Evolutionary conservation across 345 rosid genomes (phyloP).

Genomic region (Aurinia saxatilis): DNA sequence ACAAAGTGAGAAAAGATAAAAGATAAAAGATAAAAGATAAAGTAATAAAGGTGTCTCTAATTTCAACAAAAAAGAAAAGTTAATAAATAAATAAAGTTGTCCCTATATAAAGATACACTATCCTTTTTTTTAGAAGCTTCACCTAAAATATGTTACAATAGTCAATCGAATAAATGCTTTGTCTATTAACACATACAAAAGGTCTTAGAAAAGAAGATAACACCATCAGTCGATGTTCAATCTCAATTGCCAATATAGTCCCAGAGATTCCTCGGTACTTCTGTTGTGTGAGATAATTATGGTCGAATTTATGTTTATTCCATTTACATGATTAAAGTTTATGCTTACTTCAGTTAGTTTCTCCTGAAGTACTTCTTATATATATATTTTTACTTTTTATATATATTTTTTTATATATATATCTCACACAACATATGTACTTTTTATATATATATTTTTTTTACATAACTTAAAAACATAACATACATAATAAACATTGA

Average conservation of each 20-base stretch:
- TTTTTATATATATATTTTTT: no score
- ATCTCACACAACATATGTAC: no score
- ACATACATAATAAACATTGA: no score
- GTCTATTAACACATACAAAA: conserved; percentile 11
- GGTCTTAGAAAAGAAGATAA: conserved; percentile 9
- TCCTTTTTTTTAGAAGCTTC: conserved; percentile 26
- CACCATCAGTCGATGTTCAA: conserved; percentile 1
- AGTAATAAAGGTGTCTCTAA: conserved; percentile 29
- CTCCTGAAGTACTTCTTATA: no score
- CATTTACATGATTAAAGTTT: neutral
- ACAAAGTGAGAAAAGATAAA: conserved; percentile 4
- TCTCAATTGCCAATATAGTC: neutral
- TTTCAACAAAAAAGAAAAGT: no score
- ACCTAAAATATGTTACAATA: conserved; percentile 27
- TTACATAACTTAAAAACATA: no score
- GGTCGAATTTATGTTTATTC: neutral
- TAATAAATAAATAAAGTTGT: conserved; percentile 28
- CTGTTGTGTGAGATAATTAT: neutral
- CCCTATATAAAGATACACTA: conserved; percentile 25
- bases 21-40: no score
- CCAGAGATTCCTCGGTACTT: neutral
- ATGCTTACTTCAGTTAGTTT: no score
- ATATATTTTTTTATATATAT: no score
- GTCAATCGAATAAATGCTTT: conserved; percentile 31
- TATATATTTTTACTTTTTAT: no score